These are phyloP conservation scores for Hypoxylon crocopeplum DNA, from an alignment of 495 filamentous ascomycete genomes.

Conservation along the genomic window DNA sequence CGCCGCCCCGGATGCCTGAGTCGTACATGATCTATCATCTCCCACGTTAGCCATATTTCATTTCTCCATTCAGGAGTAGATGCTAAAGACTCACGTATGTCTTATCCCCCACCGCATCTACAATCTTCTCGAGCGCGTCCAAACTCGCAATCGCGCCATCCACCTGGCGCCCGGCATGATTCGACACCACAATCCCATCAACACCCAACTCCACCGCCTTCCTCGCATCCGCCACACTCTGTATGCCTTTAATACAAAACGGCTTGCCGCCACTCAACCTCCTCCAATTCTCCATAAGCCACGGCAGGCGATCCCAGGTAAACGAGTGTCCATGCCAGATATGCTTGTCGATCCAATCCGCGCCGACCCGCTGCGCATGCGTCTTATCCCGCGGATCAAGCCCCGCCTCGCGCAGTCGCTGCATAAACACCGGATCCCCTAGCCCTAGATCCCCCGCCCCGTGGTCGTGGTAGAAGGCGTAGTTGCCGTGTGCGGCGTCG, in stretches of 20 bases:
- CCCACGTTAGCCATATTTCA: slow-evolving; percentile 46
- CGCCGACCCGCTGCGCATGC: slow-evolving; percentile 44
- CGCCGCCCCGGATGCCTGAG: slow-evolving; percentile 62
- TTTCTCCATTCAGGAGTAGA: background rate
- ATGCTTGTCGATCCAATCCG: slow-evolving; percentile 67
- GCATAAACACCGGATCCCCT: slow-evolving; percentile 63
- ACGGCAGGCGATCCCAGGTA: slow-evolving; percentile 64
- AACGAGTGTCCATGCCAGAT: slow-evolving; percentile 69
- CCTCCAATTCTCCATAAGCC: slow-evolving; percentile 61
- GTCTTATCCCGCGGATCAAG: slow-evolving; percentile 59
- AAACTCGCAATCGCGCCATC: slow-evolving; percentile 68
- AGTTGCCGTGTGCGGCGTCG: slow-evolving; percentile 63
- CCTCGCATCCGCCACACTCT: slow-evolving; percentile 59
- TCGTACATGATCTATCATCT: slow-evolving; percentile 67
- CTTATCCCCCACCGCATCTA: slow-evolving; percentile 47
- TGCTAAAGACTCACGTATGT: slow-evolving; percentile 27
- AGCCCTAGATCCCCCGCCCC: slow-evolving; percentile 59
- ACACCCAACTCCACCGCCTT: slow-evolving; percentile 61
- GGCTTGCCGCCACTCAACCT: slow-evolving; percentile 59
- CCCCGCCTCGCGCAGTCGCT: slow-evolving; percentile 48
- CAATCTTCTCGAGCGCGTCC: slow-evolving; percentile 70
- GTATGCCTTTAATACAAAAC: slow-evolving; percentile 65
- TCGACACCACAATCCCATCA: slow-evolving; percentile 66
- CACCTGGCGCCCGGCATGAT: slow-evolving; percentile 68
- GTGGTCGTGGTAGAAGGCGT: slow-evolving; percentile 64